These are phyloP conservation scores for Ophiocordyceps sinensis DNA, from an alignment of 2,329 filamentous ascomycete species.

Conservation along the genomic window DNA sequence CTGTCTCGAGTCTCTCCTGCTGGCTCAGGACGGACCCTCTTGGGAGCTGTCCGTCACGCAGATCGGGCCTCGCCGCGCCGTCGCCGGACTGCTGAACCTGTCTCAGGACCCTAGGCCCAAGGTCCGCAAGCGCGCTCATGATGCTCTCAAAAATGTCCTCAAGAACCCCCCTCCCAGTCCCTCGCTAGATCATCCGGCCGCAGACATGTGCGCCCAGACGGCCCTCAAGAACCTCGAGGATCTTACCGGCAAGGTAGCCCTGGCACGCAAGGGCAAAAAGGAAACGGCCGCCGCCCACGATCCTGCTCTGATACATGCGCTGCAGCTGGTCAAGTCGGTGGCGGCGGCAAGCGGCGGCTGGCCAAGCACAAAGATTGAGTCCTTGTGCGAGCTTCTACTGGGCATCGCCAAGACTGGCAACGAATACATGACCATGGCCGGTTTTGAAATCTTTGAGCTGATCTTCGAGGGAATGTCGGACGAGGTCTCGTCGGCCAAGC, in stretches of 20 bases:
- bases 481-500: slow-evolving; percentile 75
- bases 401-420: slow-evolving; percentile 81
- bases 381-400: slow-evolving; percentile 76
- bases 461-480: slow-evolving; percentile 88
- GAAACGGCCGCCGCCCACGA: slow-evolving; percentile 52
- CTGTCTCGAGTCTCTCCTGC: slow-evolving; percentile 78
- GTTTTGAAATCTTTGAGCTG: slow-evolving; percentile 94
- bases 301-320: slow-evolving; percentile 74
- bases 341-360: slow-evolving; percentile 80
- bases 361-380: slow-evolving; percentile 92
- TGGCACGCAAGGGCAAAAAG: slow-evolving; percentile 49
- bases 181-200: slow-evolving; percentile 82
- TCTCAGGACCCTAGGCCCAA: slow-evolving; percentile 82
- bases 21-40: slow-evolving; percentile 73
- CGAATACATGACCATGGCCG: slow-evolving; percentile 90
- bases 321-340: slow-evolving; percentile 85
- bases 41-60: slow-evolving; percentile 79
- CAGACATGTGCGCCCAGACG: slow-evolving; percentile 91
- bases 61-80: slow-evolving; percentile 73
- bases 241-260: slow-evolving; percentile 46
- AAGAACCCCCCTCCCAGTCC: slow-evolving; percentile 80
- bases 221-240: slow-evolving; percentile 69
- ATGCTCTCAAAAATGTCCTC: slow-evolving; percentile 72
- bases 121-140: slow-evolving; percentile 83
- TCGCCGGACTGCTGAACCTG: slow-evolving; percentile 73